Conservation (phyloP, 345 rosid genomes). For the Eucalyptus regnans region DNA sequence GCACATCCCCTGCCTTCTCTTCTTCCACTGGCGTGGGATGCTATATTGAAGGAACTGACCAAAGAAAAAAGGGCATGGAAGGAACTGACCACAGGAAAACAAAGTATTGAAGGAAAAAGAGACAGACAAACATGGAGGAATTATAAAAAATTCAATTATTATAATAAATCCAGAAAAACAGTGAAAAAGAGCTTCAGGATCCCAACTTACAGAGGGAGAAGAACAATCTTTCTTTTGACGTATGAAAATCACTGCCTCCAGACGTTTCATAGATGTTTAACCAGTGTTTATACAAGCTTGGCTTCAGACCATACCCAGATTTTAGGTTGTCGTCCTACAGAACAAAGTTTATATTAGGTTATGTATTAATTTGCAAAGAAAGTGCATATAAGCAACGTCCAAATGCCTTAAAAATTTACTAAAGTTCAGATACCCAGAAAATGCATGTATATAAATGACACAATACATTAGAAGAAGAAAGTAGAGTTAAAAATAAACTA, state of each 20-base stretch:
- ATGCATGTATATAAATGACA: not conserved
- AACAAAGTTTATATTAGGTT: not conserved
- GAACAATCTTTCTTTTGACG: conserved; percentile 54
- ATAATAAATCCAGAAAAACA: not conserved
- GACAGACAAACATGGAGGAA: not conserved
- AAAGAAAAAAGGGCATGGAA: not conserved
- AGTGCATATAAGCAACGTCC: not conserved
- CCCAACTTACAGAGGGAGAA: conserved; percentile 65
- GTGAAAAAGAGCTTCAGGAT: not conserved
- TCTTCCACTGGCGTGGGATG: not conserved
- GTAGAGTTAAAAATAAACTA: not conserved
- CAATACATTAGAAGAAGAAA: not conserved
- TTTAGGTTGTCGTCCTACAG: conserved; percentile 32
- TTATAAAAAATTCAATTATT: not conserved
- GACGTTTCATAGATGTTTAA: conserved; percentile 39
- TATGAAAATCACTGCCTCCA: conserved; percentile 55
- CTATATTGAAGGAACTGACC: not conserved
- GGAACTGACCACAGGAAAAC: not conserved
- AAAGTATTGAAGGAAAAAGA: not conserved
- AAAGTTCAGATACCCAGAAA: not conserved
- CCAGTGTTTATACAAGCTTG: conserved; percentile 74
- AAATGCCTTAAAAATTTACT: not conserved
- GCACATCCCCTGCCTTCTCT: not conserved
- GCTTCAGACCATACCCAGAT: conserved; percentile 44
- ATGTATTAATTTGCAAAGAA: not conserved